Conservation (phyloP, 768 basidiomycete genomes). For the Lepiota brunneoincarnata region DNA sequence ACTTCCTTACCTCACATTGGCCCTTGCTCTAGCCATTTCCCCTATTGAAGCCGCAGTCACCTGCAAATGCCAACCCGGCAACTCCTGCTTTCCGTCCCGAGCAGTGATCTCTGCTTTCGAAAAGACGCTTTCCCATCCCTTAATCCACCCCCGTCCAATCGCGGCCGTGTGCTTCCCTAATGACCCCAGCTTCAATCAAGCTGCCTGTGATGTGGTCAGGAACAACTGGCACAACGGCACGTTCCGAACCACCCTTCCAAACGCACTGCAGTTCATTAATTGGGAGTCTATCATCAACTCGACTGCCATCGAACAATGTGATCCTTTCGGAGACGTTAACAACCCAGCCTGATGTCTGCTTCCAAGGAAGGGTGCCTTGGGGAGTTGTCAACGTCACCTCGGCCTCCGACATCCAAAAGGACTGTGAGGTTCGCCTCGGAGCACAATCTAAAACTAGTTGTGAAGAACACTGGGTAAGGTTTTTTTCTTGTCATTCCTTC, state of each 20-base stretch:
- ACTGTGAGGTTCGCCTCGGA: conserved; percentile 33
- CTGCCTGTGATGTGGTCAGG: conserved; percentile 5
- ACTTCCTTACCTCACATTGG: too few species aligned
- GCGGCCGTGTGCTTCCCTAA: conserved; percentile 39
- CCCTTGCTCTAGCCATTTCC: too few species aligned
- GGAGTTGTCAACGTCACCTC: conserved; percentile 36
- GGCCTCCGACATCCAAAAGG: conserved; percentile 35
- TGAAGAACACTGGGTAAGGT: conserved; percentile 40
- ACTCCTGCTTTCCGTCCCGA: too few species aligned
- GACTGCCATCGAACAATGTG: conserved; percentile 48
- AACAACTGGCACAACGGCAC: not conserved
- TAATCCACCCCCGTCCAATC: conserved; percentile 37
- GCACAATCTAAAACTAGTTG: conserved; percentile 33
- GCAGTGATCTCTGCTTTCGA: too few species aligned
- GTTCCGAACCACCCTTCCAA: conserved; percentile 12
- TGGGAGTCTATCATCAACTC: conserved; percentile 12
- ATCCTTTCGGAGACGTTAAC: conserved; percentile 53
- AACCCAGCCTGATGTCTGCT: conserved; percentile 36
- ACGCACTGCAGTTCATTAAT: conserved; percentile 12
- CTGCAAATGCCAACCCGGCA: too few species aligned
- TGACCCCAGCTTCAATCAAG: too few species aligned
- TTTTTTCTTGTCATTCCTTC: conserved; percentile 28
- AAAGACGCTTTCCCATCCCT: conserved; percentile 41
- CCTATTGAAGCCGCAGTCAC: too few species aligned
- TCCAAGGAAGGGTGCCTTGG: conserved; percentile 42